Evolutionary conservation across 441 rosid genomes (phyloP).

Genomic region (Sinapis alba): DNA sequence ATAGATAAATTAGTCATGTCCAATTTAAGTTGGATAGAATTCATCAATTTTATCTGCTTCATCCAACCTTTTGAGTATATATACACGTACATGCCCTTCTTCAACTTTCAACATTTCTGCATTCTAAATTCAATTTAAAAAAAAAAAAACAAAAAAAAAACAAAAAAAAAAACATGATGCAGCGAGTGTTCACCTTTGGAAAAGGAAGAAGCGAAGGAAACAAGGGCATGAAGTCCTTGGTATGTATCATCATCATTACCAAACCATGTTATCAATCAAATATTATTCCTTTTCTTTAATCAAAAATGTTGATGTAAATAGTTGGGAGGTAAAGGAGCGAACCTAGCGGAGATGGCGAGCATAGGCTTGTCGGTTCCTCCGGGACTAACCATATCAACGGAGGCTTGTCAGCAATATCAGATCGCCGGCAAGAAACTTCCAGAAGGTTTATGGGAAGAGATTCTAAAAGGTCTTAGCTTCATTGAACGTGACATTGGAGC

Average conservation of each 20-base stretch:
- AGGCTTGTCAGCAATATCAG: constrained; percentile 92
- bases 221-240: constrained; percentile 96
- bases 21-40: constrained; percentile 10
- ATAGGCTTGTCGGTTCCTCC: constrained; percentile 96
- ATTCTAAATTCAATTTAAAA: not conserved
- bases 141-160: not conserved
- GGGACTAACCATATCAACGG: constrained; percentile 92
- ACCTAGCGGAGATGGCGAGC: constrained; percentile 96
- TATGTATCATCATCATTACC: constrained; percentile 33
- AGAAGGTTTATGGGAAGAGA: constrained; percentile 83
- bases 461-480: constrained; percentile 58
- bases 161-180: constrained; percentile 31
- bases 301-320: constrained; percentile 17
- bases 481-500: constrained; percentile 90
- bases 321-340: constrained; percentile 99
- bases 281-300: not conserved
- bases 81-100: constrained; percentile 1
- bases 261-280: not conserved
- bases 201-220: constrained; percentile 95
- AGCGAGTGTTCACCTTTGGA: constrained; percentile 90
- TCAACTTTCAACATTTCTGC: constrained; percentile 25
- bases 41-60: constrained; percentile 7
- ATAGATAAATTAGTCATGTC: constrained; percentile 4
- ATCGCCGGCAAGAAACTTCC: constrained; percentile 66
- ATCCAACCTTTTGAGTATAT: constrained; percentile 8